Base-by-base conservation (phyloP, 139 green algal genomes). In the Chlamydomonas sp. region DNA sequence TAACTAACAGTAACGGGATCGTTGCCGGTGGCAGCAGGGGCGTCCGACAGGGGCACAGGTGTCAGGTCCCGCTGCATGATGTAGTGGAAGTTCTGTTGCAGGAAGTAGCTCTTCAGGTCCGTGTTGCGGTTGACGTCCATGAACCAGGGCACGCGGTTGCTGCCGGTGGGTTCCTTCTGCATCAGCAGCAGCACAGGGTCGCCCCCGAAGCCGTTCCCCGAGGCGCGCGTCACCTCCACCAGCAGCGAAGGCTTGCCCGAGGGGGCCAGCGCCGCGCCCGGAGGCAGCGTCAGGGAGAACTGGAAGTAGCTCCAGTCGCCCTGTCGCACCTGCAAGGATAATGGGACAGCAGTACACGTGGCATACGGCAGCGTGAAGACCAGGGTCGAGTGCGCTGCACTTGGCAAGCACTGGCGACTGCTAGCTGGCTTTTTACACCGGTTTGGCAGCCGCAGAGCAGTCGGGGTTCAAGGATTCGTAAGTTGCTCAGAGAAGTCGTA, bases 81-180 rank as follows among this genome's bases (percentile, higher is more conserved):
- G 49, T 81, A 88, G 73, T 88, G 83, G 5, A 77, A 31, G 63
- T 81, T 75, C 83, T 88, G 83, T 63, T 82, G 62, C 63, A 88
- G 74, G 7, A 79, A 69, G 49, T 73, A 79, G 2, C 67, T 79
- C 16, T 9, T 10, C 49, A 88, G 4, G 63, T 88, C 83, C 3
- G 31, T 74, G 74, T 81, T 63, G 2, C 2, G 8, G 2, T 6
- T 60, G 15, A 67, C 20, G 49, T 88, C 83, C 2, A 57, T 68
- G 5, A 88, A 82, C 71, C 76, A 88, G 2, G 83, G 83, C n/a
- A 88, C n/a, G 12, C 82, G 82, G 63, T 82, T 77, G 62, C 16
- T 10, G 14, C n/a, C 83, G 62, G 7, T 2, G 9, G 16, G 1
- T 0, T 59, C 12, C 73, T 82, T 81, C 5, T 73, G 83, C 83